Evolutionary conservation across 768 basidiomycete species (phyloP), one percentile per base, ranked within the genome.

Genomic region (Leccinum truebloodii): DNA sequence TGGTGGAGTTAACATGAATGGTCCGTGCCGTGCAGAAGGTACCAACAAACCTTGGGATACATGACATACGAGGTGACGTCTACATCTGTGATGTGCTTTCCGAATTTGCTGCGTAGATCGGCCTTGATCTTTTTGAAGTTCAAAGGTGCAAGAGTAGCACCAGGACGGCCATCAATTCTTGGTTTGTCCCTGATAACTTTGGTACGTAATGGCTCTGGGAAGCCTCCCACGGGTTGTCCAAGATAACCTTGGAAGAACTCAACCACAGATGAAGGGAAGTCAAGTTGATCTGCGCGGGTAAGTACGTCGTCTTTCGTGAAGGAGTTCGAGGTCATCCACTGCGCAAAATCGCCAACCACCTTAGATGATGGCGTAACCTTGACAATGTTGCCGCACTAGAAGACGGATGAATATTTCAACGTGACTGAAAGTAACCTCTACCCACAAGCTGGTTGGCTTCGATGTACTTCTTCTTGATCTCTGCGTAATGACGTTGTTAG

Each of bases 181-280:
- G 89, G 87, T 76, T 95, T 95, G 76, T 94, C 87, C 69, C 97
- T 87, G 73, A 98, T 99, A 71, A 99, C 84, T 65, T 87, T 84
- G 64, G 87, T 83, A 64, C 97, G 93, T 63, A 99, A 79, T 44
- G 96, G 95, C 74, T 99, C 97, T 59, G 97, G 97, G 90, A 98
- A 98, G 52, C 97, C 96, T 72, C 95, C 97, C 71, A 93, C 90
- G 58, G 97, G 97, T 72, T 98, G 94, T 34, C 97, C 96, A 63
- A 99, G 91, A 77, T 95, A 96, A 18, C 97, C 97, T 74, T 98
- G 95, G 94, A 98, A 98, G 83, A 97, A 99, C 70, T 98, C 96
- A 46, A 94, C 92, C 52, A 94, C 93, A 35, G 92, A 95, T 12
- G 93, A 95, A 9, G 97, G 97, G 88, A 99, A 98, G 76, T 99